Evolutionary conservation across 2,329 filamentous ascomycete species (phyloP).

Genomic region (Venturiaceae sp.): DNA sequence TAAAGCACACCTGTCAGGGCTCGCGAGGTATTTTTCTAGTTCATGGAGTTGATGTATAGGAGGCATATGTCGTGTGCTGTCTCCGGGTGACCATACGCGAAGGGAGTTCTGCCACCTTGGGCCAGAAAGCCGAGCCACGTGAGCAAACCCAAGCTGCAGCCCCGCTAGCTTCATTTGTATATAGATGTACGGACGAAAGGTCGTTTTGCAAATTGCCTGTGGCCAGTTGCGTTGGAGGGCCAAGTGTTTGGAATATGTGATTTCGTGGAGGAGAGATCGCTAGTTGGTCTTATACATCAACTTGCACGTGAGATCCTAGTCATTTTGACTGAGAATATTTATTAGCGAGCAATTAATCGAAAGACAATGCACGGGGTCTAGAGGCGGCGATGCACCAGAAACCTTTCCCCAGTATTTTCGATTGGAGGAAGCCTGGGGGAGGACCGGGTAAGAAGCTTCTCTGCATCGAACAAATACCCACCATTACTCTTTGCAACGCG

Average conservation of each 20-base stretch:
- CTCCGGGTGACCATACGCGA: too few relatives aligned
- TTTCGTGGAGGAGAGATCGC: neutral
- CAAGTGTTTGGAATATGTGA: neutral
- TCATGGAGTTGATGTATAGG: neutral
- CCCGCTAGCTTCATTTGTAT: too few relatives aligned
- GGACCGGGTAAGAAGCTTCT: too few relatives aligned
- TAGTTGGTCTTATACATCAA: neutral
- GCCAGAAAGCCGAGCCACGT: neutral
- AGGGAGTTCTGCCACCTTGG: neutral
- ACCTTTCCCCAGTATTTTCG: neutral
- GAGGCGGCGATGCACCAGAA: neutral
- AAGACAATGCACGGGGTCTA: neutral
- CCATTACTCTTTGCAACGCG: too few relatives aligned
- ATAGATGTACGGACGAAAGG: neutral
- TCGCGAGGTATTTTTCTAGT: neutral
- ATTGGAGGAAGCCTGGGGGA: neutral
- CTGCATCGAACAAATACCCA: too few relatives aligned
- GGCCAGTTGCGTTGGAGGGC: neutral
- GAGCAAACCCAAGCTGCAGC: neutral
- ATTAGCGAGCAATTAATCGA: neutral
- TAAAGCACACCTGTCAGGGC: neutral
- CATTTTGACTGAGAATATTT: neutral
- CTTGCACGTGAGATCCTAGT: neutral
- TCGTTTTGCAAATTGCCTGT: neutral
- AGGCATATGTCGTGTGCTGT: too few relatives aligned